These are phyloP conservation scores for Fusarium tuaranense DNA, from an alignment of 2,329 filamentous ascomycete genomes.

Conservation along the genomic window DNA sequence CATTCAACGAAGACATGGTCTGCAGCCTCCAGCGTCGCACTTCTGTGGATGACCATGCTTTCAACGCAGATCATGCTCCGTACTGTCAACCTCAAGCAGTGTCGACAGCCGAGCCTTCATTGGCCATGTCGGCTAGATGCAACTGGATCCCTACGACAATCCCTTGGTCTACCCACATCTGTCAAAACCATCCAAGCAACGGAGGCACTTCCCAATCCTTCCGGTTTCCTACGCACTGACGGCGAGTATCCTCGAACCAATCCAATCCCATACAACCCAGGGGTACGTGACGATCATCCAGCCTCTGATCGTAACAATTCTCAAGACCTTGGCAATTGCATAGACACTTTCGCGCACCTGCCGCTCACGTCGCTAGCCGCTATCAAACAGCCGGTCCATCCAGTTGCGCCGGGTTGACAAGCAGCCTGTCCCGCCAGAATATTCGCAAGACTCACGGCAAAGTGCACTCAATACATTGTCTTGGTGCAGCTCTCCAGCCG, in stretches of 20 bases:
- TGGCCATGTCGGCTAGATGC: conserved; percentile 19
- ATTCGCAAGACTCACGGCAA: not conserved
- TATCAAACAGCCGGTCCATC: not conserved
- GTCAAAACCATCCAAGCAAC: conserved; percentile 32
- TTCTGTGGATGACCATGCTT: not conserved
- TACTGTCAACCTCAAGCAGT: not conserved
- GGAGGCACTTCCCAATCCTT: conserved; percentile 28
- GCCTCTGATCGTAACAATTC: not conserved
- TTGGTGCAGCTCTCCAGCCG: not conserved
- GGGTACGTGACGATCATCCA: not conserved
- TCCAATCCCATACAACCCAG: conserved; percentile 7
- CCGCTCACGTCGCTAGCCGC: not conserved
- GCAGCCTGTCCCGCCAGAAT: not conserved
- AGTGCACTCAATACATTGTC: not conserved
- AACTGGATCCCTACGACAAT: conserved; percentile 39
- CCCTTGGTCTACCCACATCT: conserved; percentile 33
- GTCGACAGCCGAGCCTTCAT: not conserved
- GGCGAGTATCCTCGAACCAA: not conserved
- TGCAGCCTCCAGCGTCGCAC: conserved; percentile 17
- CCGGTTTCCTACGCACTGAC: conserved; percentile 26
- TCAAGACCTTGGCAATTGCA: not conserved
- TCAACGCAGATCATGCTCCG: not conserved
- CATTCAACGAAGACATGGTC: not conserved
- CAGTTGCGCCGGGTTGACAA: not conserved
- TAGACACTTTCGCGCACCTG: not conserved